Base-by-base conservation (phyloP, 805 yeast species). In the Yarrowia osloensis region DNA sequence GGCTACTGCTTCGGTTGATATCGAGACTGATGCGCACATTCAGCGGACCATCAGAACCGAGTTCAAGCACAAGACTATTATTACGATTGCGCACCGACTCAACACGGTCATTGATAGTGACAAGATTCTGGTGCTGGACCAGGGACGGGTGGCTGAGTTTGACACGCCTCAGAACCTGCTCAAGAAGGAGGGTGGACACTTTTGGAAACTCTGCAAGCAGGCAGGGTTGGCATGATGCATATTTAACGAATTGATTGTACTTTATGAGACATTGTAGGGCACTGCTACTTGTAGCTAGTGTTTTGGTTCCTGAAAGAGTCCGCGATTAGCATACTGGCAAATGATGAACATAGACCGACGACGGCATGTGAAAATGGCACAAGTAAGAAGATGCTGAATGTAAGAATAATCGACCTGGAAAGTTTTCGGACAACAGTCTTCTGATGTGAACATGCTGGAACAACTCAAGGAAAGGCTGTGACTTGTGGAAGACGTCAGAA, bases 91-190 rank as follows among this genome's bases (percentile, higher is more conserved):
- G 0, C 97, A 90, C 75, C 82, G 96, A 72, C 79, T 90, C 62
- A 90, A 90, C 71, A 90, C 96, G 0, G 86, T 90, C 62, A 78
- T 90, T 85, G 95, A 90, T 72, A 87, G 88, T 70, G 96, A 91
- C 73, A 82, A 84, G 68, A 87, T 91, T 28, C 77, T 90, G 67
- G 91, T 89, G 1, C 78, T 91, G 63, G 93, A 89, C 46, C 77
- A 80, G 37, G 97, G 97, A 15, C 80, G 80, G 68, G 83, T 90
- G 24, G 83, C 80, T 52, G 96, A 91, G 76, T 89, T 88, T 76
- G 96, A 88, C 69, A 70, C 86, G 0, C 93, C 93, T 3, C 80
- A 75, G 21, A 84, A 83, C 57, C 81, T 94, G 71, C 81, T 94
- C 74, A 82, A 86, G 70, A 82, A 88, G 69, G 81, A 82, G 71